A percentile compares a stretch with the other conserved stretches of the same genome.
Conservation (phyloP, 2,329 filamentous ascomycete genomes). For the Rhynchosporium agropyri region DNA sequence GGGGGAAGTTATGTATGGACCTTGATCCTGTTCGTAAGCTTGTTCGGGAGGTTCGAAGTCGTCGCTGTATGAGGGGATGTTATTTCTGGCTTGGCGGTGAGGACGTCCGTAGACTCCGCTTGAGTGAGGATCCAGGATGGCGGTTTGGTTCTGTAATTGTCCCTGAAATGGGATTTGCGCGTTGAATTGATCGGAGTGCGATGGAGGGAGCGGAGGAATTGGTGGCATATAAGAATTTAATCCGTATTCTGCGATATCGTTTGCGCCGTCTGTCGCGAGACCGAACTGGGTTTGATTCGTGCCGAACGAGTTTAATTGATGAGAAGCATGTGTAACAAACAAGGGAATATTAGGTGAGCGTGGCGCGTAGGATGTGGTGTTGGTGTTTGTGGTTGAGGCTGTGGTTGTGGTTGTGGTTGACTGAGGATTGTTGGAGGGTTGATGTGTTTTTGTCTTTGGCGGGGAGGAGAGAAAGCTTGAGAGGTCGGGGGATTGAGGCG, state of each 20-base stretch:
- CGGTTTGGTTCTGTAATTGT: slow-evolving; percentile 26
- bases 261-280: slow-evolving; percentile 21
- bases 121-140: slow-evolving; percentile 19
- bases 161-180: slow-evolving; percentile 22
- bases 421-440: slow-evolving; percentile 25
- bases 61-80: slow-evolving; percentile 20
- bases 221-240: slow-evolving; percentile 37
- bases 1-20: slow-evolving; percentile 7
- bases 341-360: slow-evolving; percentile 36
- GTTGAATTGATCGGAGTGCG: slow-evolving; percentile 31
- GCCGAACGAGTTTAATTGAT: slow-evolving; percentile 21
- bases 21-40: slow-evolving; percentile 1
- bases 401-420: not conserved
- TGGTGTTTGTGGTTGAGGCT: slow-evolving; percentile 18
- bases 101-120: slow-evolving; percentile 12
- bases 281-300: slow-evolving; percentile 23
- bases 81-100: slow-evolving; percentile 17
- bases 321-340: slow-evolving; percentile 22
- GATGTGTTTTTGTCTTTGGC: slow-evolving; percentile 28
- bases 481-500: slow-evolving; percentile 43
- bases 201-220: slow-evolving; percentile 37
- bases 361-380: slow-evolving; percentile 34
- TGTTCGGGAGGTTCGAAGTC: slow-evolving; percentile 14
- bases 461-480: slow-evolving; percentile 39
- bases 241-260: slow-evolving; percentile 28